phyloP scores from a whole-genome alignment of 208 protist genomes.

The Porcisia deanei region DNA sequence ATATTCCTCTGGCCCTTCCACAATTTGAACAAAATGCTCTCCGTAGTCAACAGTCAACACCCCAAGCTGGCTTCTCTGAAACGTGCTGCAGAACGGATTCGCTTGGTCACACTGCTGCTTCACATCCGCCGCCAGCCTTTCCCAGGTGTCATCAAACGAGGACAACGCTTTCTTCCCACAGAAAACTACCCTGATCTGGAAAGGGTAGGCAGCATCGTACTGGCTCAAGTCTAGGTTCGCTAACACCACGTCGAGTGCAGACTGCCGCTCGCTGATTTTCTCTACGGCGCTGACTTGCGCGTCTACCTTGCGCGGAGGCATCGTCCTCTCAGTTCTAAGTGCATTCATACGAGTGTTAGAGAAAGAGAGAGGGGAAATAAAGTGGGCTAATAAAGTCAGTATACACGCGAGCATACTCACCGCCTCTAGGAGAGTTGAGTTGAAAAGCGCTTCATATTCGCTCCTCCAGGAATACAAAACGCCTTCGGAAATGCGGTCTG shows the following conservation, averaged over 20 bases:
- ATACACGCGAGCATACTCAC: not conserved
- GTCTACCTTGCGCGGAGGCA: slow-evolving; percentile 29
- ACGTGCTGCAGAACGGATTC: slow-evolving; percentile 29
- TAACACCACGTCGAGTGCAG: slow-evolving; percentile 57
- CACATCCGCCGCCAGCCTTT: slow-evolving; percentile 23
- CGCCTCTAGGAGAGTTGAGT: not conserved
- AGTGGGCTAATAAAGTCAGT: not conserved
- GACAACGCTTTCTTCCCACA: slow-evolving; percentile 38
- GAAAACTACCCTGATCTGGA: slow-evolving; percentile 47
- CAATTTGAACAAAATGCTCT: slow-evolving; percentile 58
- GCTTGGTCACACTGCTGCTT: slow-evolving; percentile 26
- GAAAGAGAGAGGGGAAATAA: not conserved
- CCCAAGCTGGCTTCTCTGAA: slow-evolving; percentile 11
- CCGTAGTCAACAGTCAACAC: slow-evolving; percentile 66
- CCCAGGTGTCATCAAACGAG: slow-evolving; percentile 17
- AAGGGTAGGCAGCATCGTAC: slow-evolving; percentile 46
- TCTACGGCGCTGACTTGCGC: slow-evolving; percentile 47
- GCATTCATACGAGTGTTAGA: not conserved
- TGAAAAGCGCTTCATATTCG: not conserved
- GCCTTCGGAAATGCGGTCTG: not conserved
- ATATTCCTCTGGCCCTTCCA: slow-evolving; percentile 68
- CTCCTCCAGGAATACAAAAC: too few relatives aligned
- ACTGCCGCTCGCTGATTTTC: slow-evolving; percentile 39
- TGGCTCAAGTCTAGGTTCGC: slow-evolving; percentile 33
- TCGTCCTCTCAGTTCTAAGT: slow-evolving; percentile 1